Conservation (phyloP, 345 rosid genomes). For the Garcia nutans region DNA sequence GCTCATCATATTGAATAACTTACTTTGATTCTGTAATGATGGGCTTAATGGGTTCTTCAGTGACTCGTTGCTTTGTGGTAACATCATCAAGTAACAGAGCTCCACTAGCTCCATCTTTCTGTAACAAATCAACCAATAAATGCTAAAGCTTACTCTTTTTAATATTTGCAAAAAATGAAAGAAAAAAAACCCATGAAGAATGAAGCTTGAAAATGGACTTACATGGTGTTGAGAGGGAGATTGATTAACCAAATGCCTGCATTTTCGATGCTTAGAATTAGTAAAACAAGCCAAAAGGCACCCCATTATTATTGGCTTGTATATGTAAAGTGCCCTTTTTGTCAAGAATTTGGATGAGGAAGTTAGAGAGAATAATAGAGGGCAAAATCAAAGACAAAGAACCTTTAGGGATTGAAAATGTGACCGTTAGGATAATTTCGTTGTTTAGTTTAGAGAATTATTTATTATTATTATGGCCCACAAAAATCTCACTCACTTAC, state of each 20-base stretch:
- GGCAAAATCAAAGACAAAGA: not conserved
- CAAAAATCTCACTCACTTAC: not conserved
- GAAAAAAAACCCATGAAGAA: not conserved
- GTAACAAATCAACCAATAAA: not conserved
- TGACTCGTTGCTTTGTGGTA: slow-evolving; percentile 2
- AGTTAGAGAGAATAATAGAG: not conserved
- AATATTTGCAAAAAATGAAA: no score
- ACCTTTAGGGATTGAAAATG: not conserved
- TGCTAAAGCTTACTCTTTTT: not conserved
- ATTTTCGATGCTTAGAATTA: slow-evolving; percentile 15
- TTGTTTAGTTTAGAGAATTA: not conserved
- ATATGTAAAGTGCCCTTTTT: not conserved
- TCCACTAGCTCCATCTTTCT: slow-evolving; percentile 16
- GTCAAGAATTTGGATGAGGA: not conserved
- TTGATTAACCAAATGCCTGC: not conserved
- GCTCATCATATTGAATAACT: slow-evolving; percentile 3
- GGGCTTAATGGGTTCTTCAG: slow-evolving; percentile 17
- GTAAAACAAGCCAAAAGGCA: slow-evolving; percentile 28
- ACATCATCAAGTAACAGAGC: not conserved
- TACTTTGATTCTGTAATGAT: slow-evolving; percentile 5
- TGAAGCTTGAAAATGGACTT: slow-evolving; percentile 16
- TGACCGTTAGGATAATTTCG: slow-evolving; percentile 19
- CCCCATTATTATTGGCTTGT: slow-evolving; percentile 19
- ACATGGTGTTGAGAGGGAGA: slow-evolving; percentile 19
- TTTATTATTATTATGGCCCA: not conserved